Conservation (phyloP, 2,329 filamentous ascomycete genomes). For the Acrocalymma vagum region DNA sequence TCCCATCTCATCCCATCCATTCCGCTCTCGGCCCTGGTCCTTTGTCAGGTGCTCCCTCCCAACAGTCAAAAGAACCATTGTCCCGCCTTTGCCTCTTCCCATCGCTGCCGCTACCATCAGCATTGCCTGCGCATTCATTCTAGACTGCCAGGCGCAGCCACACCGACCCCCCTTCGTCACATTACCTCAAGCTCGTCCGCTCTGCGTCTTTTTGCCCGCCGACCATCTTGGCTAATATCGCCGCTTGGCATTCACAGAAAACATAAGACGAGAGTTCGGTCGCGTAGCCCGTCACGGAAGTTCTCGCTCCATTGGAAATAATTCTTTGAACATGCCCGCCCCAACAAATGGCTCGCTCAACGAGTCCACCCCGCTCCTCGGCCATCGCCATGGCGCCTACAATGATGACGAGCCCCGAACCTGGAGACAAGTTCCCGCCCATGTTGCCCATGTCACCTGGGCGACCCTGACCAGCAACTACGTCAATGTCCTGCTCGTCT, state of each 20-base stretch:
- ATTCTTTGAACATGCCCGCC: conserved; percentile 32
- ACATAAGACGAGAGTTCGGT: conserved; percentile 44
- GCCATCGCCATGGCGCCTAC: conserved; percentile 16
- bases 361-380: conserved; percentile 42
- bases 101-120: conserved; percentile 7
- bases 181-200: too few species aligned
- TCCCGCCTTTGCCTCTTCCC: conserved; percentile 11
- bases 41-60: neutral
- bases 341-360: conserved; percentile 35
- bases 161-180: conserved; percentile 6
- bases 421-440: conserved; percentile 38
- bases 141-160: conserved; percentile 28
- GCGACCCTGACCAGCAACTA: conserved; percentile 59
- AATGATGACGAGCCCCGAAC: conserved; percentile 31
- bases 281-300: conserved; percentile 35
- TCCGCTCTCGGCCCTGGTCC: neutral
- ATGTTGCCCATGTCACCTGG: conserved; percentile 49
- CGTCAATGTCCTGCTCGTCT: conserved; percentile 76
- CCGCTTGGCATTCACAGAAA: conserved; percentile 32
- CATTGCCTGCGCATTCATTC: neutral
- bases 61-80: neutral
- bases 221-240: conserved; percentile 36
- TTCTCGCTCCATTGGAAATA: conserved; percentile 11
- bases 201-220: conserved; percentile 2
- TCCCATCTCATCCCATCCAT: neutral